A percentile compares a stretch with the other conserved stretches of the same genome.
Conservation (phyloP, 139 green algal genomes). For the Closterium sp. region DNA sequence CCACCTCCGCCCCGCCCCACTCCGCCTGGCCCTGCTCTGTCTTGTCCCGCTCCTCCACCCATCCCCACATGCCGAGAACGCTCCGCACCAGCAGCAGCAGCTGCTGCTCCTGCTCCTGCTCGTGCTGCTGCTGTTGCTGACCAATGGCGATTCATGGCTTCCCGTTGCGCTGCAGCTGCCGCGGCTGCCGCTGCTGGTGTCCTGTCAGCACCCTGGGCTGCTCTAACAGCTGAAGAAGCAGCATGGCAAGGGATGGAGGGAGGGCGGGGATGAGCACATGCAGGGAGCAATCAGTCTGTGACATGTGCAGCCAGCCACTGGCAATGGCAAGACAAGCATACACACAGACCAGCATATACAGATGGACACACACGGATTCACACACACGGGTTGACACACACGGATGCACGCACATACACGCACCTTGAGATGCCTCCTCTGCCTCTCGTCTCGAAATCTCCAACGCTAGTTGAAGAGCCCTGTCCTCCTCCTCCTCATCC, state of each 20-base stretch:
- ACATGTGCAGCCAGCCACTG: neutral
- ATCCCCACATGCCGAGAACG: neutral
- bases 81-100: neutral
- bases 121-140: neutral
- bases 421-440: slow-evolving; percentile 1
- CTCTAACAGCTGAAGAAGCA: neutral
- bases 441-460: neutral
- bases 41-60: neutral
- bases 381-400: slow-evolving; percentile 22
- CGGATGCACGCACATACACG: neutral
- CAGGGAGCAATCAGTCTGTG: neutral
- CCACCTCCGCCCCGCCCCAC: neutral
- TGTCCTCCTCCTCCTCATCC: neutral
- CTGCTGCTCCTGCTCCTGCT: no score
- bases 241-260: neutral
- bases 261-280: neutral
- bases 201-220: neutral
- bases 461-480: neutral
- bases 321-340: no score
- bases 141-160: neutral
- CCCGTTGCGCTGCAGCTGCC: neutral
- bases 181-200: neutral
- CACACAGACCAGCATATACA: slow-evolving; percentile 3
- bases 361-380: slow-evolving; percentile 2
- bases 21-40: neutral